Evolutionary conservation across 2,329 filamentous ascomycete genomes (phyloP), one percentile per base, ranked within the genome.

Genomic region (Thermothelomyces thermophilus): DNA sequence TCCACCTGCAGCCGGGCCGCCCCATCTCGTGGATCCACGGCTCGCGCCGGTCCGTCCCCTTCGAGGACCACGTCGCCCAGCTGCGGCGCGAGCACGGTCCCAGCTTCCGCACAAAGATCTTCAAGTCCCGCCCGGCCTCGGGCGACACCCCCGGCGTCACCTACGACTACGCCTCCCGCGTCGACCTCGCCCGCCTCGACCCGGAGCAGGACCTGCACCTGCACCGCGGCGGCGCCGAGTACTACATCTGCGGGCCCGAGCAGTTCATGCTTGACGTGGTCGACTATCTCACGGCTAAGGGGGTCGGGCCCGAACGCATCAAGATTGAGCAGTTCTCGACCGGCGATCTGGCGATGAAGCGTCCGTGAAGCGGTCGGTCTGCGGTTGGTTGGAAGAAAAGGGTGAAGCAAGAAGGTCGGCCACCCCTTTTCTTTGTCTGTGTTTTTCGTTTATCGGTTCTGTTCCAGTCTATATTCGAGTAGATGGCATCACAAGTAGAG

Each of bases 11-110:
- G 50, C 67, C 70, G 13, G 64, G 66, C 37, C 71, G 79, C 3
- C 72, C 73, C 20, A 63, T 83, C 39, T 76, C 77, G 34, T 83
- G 79, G 71, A 71, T 83, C 49, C 80, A 83, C 62, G 79, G 76
- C 19, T 75, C 76, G 3, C 73, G 74, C 16, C 69, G 68, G 6
- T 67, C 70, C 3, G 68, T 73, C 1, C 76, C 79, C 0, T 83
- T 83, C 60, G 71, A 73, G 48, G 66, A 73, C 6, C 73, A 81
- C 54, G 58, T 84, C 50, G 66, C 71, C 7, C 62, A 64, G 1
- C 63, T 82, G n/a, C n/a, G n/a, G 31, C 63, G 69, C 40, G 60
- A 26, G 20, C 2, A 53, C 16, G 56, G 64, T 46, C 62, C 64
- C 6, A 66, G 63, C 37, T 59, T 73, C 54, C 64, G 62, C 26